phyloP scores from a whole-genome alignment of 208 protist genomes.

The Porcisia hertigi region DNA sequence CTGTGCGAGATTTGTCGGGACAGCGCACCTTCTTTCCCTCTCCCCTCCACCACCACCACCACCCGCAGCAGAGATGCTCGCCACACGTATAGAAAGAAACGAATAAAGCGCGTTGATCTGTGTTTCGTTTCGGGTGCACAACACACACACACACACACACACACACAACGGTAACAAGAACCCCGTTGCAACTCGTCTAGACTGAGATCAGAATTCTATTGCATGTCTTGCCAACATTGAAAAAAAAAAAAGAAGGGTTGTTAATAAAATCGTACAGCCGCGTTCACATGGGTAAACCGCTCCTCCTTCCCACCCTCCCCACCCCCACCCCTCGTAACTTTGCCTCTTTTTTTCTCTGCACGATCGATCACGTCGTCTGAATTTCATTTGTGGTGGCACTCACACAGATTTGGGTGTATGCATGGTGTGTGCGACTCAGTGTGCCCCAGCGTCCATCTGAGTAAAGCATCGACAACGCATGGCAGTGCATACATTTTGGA shows the following conservation, averaged over 20 bases:
- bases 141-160: slow-evolving; percentile 3
- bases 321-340: neutral
- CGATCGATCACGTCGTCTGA: neutral
- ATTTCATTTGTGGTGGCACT: neutral
- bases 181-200: too few species aligned
- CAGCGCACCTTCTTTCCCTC: neutral
- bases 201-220: too few species aligned
- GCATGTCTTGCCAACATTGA: too few species aligned
- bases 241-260: too few species aligned
- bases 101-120: neutral
- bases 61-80: neutral
- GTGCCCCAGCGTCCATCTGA: neutral
- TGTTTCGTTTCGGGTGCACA: neutral
- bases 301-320: neutral
- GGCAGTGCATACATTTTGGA: neutral
- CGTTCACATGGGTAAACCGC: neutral
- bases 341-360: neutral
- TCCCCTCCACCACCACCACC: neutral
- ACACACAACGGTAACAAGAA: neutral
- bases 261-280: too few species aligned
- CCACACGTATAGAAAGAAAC: neutral
- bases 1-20: neutral
- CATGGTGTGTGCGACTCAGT: neutral
- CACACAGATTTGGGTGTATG: neutral
- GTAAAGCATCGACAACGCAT: neutral